phyloP scores from a whole-genome alignment of 2,329 filamentous ascomycete species.

The Penicillium sp. region DNA sequence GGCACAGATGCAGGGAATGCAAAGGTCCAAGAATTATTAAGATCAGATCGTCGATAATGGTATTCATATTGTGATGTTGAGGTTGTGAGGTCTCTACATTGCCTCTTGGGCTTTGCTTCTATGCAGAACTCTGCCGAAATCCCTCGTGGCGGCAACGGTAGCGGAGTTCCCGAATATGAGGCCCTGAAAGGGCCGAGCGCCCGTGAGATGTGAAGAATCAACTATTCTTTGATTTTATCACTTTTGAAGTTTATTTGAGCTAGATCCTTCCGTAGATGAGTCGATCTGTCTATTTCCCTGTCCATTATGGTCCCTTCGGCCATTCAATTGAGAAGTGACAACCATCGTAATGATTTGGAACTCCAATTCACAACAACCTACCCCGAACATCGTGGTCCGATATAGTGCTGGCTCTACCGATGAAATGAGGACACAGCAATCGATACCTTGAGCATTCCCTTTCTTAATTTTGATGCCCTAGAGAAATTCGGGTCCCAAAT shows the following conservation, averaged over 20 bases:
- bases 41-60: not conserved
- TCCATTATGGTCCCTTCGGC: not conserved
- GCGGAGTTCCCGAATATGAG: not conserved
- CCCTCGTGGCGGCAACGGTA: not conserved
- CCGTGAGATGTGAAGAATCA: not conserved
- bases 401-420: not conserved
- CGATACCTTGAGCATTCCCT: not conserved
- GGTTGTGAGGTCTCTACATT: not conserved
- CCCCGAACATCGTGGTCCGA: not conserved
- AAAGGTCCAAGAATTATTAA: not conserved
- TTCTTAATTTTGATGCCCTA: not conserved
- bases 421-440: not conserved
- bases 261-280: not conserved
- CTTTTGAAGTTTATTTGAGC: not conserved
- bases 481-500: not conserved
- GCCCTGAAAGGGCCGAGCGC: not conserved
- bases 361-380: not conserved
- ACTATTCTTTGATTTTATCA: not conserved
- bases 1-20: not conserved
- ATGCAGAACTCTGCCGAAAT: not conserved
- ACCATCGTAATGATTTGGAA: not conserved
- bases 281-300: not conserved
- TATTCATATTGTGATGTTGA: not conserved
- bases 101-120: not conserved
- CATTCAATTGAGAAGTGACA: not conserved